These are phyloP conservation scores for Diplodia intermedia DNA, from an alignment of 2,329 filamentous ascomycete genomes.

Conservation along the genomic window DNA sequence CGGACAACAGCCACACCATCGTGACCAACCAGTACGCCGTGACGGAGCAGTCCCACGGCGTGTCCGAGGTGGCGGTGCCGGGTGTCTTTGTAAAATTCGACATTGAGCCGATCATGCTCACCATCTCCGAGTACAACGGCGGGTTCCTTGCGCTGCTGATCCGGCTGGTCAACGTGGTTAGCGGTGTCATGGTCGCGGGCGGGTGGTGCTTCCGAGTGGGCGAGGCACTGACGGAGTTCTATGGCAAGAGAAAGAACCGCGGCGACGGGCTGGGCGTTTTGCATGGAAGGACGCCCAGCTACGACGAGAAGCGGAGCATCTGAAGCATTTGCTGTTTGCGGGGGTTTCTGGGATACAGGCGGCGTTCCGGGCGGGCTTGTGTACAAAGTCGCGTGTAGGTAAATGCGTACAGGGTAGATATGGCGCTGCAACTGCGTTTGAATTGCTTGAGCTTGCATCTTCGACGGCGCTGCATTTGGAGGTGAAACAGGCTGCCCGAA, in stretches of 20 bases:
- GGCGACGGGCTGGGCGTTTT: slow-evolving; percentile 57
- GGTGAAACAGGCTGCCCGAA: slow-evolving; percentile 4
- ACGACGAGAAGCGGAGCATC: slow-evolving; percentile 29
- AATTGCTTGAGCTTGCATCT: background rate
- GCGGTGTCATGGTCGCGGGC: slow-evolving; percentile 88
- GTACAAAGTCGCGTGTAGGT: slow-evolving; percentile 14
- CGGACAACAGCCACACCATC: slow-evolving; percentile 65
- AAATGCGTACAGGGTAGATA: slow-evolving; percentile 19
- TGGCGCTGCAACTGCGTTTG: background rate
- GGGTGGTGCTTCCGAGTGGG: slow-evolving; percentile 90
- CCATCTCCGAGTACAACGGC: slow-evolving; percentile 81
- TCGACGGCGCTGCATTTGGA: no score
- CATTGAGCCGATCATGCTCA: slow-evolving; percentile 91
- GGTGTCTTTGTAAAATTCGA: slow-evolving; percentile 99
- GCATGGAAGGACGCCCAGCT: slow-evolving; percentile 25
- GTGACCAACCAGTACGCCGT: slow-evolving; percentile 98
- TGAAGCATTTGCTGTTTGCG: slow-evolving; percentile 3
- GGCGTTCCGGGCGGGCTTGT: slow-evolving; percentile 20
- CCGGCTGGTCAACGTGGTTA: slow-evolving; percentile 87
- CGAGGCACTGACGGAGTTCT: slow-evolving; percentile 70
- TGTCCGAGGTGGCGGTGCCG: slow-evolving; percentile 75
- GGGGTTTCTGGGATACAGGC: slow-evolving; percentile 5
- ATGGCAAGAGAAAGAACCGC: slow-evolving; percentile 51
- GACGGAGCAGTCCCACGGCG: slow-evolving; percentile 79
- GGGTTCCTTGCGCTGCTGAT: slow-evolving; percentile 77